Evolutionary conservation across 2,329 filamentous ascomycete species (phyloP), one percentile per base, ranked within the genome.

Genomic region (Pseudopithomyces chartarum): DNA sequence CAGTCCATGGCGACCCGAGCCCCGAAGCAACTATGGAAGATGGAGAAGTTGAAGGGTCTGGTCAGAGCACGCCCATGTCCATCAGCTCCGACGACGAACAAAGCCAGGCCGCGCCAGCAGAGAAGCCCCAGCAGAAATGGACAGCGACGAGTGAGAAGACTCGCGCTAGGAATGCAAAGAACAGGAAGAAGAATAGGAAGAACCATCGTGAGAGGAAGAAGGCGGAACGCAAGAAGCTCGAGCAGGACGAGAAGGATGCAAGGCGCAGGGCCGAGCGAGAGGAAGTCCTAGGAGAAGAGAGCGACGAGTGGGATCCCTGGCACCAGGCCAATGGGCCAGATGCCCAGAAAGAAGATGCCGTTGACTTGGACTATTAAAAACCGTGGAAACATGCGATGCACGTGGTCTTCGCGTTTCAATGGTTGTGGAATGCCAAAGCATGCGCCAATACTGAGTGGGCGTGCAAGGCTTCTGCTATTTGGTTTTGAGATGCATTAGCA

Each of bases 281-380:
- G 17, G 52, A 57, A 17, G 56, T 61, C 15, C 69, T 75, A 15
- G 61, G 59, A n/a, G 70, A 77, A 4, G 65, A 70, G 46, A 75
- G 70, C 45, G 73, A 76, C 38, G 67, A 79, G 38, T 72, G 78
- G 69, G 80, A 80, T 46, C 76, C 79, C 26, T 76, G 78, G 62
- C 75, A 79, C 33, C 65, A 80, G 44, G 78, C 77, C 5, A 76
- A 75, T 23, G 78, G 80, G 33, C 69, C 79, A 38, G 80, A 82
- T 57, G 73, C 73, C 23, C 71, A 75, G 55, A 73, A 76, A 33
- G 67, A 70, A 17, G 67, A 74, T 19, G 64, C 66, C 1, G 63
- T 80, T 1, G 72, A 79, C n/a, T 71, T 85, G 52, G 79, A 84
- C 58, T 85, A 85, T 60, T 80, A 66, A 75, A 23, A 17, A 7